Evolutionary conservation across 192 early-diverging fungal genomes (phyloP).

Genomic region (Jimgerdemannia flammicorona): DNA sequence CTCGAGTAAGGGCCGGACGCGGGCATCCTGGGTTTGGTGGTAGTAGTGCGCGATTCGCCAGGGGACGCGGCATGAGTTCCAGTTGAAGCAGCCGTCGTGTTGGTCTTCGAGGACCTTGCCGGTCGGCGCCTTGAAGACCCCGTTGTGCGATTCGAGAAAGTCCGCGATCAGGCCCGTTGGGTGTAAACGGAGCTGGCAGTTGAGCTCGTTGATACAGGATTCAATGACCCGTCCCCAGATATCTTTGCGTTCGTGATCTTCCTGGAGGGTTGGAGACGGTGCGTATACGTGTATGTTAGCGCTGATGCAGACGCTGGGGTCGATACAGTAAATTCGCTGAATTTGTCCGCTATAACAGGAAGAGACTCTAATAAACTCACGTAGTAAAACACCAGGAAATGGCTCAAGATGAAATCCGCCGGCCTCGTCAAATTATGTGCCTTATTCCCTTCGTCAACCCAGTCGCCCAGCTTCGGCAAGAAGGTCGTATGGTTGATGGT

Average conservation of each 20-base stretch:
- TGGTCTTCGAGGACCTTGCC: constrained; percentile 46
- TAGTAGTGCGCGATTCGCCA: constrained; percentile 51
- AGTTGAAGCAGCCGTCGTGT: constrained; percentile 45
- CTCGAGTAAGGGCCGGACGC: constrained; percentile 33
- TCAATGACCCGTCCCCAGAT: constrained; percentile 43
- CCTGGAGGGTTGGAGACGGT: constrained; percentile 12
- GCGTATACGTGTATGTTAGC: too few relatives aligned
- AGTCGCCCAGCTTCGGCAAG: constrained; percentile 49
- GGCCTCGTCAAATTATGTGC: constrained; percentile 42
- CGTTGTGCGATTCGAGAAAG: constrained; percentile 40
- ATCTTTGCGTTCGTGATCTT: constrained; percentile 36
- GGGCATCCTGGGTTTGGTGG: constrained; percentile 38
- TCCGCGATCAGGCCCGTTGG: constrained; percentile 51
- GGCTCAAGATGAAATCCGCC: constrained; percentile 49
- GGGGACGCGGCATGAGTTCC: constrained; percentile 56
- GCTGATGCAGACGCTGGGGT: too few relatives aligned
- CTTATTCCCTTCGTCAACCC: constrained; percentile 43
- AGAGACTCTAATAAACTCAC: constrained; percentile 3
- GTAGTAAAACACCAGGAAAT: constrained; percentile 45
- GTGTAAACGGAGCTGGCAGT: constrained; percentile 34
- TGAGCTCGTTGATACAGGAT: constrained; percentile 33
- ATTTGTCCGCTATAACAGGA: background rate
- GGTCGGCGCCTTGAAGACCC: constrained; percentile 27
- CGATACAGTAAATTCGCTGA: background rate
- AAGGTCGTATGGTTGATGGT: constrained; percentile 45